Evolutionary conservation across 1,284 basidiomycete species (phyloP), one percentile per base, ranked within the genome.

Genomic region (Heterobasidion annosum): DNA sequence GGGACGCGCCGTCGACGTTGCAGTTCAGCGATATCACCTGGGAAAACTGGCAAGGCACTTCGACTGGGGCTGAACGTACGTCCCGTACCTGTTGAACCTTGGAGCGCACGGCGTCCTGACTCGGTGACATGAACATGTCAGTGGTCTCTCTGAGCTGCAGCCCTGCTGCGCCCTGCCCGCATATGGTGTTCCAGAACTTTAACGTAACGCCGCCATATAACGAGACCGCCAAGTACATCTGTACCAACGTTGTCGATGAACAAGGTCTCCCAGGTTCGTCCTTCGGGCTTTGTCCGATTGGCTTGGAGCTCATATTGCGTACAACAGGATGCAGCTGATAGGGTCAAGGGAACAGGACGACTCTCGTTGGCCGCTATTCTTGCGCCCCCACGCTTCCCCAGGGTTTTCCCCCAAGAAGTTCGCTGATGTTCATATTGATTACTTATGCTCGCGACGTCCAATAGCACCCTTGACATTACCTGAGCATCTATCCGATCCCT

Each of bases 111-210:
- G 16, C 40, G 34, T 42, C 19, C 10, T 47, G 32, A 40, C n/a
- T 25, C 25, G 25, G 25, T 25, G 25, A 42, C 34, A 19, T 33
- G 42, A 55, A 56, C 44, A 50, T 32, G 52, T 10, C 54, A 81
- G 81, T 81, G 48, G 73, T 82, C 44, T 73, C 78, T 58, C 66
- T 83, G n/a, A 72, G 73, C 56, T 82, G 80, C 65, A 81, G 77
- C 58, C 59, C 74, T 3, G 76, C 74, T 7, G 78, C 69, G 35
- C 75, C 73, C 15, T 83, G 79, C 59, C 64, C 68, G 25, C 65
- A 75, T 56, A 70, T 82, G 35, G 58, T 62, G 0, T 82, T 82
- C 62, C 48, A 63, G 8, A 62, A 71, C 51, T 76, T 79, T 56
- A 63, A 72, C 50, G 69, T 81, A 32, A 56, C 63, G 13, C 63